A percentile compares a stretch with the other conserved stretches of the same genome.
Evolutionary conservation across 768 basidiomycete species (phyloP).

Genomic region (Mycena latifolia): DNA sequence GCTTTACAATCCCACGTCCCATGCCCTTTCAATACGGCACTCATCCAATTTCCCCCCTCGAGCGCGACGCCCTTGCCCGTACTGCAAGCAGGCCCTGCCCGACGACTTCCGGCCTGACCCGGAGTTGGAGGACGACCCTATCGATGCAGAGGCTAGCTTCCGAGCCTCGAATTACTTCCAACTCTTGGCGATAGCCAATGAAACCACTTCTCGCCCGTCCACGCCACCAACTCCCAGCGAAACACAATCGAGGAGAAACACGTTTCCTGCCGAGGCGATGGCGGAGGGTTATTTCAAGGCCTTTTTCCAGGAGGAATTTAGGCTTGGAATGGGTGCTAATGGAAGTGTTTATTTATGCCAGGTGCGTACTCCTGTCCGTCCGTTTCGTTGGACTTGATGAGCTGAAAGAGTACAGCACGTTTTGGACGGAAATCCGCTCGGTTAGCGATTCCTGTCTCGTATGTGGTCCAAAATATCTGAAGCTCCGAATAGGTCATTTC

Average conservation of each 20-base stretch:
- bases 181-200: constrained; percentile 78
- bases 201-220: constrained; percentile 65
- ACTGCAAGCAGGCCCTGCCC: constrained; percentile 76
- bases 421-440: constrained; percentile 87
- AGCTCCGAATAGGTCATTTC: constrained; percentile 70
- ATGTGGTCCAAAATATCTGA: constrained; percentile 7
- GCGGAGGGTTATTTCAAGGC: constrained; percentile 94
- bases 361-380: constrained; percentile 57
- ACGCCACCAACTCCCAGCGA: constrained; percentile 55
- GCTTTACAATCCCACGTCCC: constrained; percentile 87
- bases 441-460: constrained; percentile 49
- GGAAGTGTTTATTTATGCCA: constrained; percentile 92
- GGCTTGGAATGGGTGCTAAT: constrained; percentile 95
- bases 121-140: constrained; percentile 45
- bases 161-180: constrained; percentile 87
- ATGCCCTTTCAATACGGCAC: constrained; percentile 78
- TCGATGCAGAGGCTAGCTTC: constrained; percentile 57
- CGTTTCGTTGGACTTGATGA: not conserved
- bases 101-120: constrained; percentile 51
- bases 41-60: constrained; percentile 42
- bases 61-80: constrained; percentile 68
- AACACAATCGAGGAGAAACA: constrained; percentile 38
- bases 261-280: constrained; percentile 80
- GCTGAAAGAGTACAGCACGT: constrained; percentile 67
- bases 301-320: constrained; percentile 92